Conservation (phyloP, 345 rosid species). For the Odontarrhena argentea region DNA sequence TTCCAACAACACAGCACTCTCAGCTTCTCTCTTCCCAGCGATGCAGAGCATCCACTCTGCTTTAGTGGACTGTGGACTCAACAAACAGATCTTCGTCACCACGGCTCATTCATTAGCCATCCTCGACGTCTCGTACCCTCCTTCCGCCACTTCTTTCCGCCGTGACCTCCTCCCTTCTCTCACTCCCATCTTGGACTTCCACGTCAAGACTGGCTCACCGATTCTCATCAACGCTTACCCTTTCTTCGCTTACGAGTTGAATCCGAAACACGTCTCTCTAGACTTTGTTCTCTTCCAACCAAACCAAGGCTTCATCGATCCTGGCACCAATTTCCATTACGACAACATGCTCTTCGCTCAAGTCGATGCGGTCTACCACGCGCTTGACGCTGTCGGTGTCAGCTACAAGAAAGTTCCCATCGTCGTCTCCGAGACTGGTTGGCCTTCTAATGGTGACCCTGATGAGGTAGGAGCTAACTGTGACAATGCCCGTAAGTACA, state of each 20-base stretch:
- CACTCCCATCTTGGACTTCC: conserved; percentile 69
- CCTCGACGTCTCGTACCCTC: conserved; percentile 81
- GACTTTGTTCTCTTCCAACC: conserved; percentile 88
- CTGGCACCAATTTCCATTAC: conserved; percentile 67
- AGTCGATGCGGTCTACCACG: conserved; percentile 87
- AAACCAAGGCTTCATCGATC: conserved; percentile 72
- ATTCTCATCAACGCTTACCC: conserved; percentile 95
- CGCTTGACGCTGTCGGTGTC: conserved; percentile 53
- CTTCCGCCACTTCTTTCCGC: conserved; percentile 82
- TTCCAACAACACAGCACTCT: conserved; percentile 64
- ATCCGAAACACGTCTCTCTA: conserved; percentile 68
- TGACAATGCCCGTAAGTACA: conserved; percentile 87
- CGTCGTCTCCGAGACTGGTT: conserved; percentile 91
- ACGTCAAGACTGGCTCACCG: conserved; percentile 65
- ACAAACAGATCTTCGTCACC: conserved; percentile 77
- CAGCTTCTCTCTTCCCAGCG: conserved; percentile 69
- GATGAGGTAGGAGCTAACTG: conserved; percentile 78
- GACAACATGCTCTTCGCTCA: conserved; percentile 95
- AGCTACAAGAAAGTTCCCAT: conserved; percentile 66
- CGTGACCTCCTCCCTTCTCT: conserved; percentile 61
- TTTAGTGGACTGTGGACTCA: conserved; percentile 59
- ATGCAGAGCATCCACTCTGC: conserved; percentile 79
- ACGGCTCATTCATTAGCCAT: conserved; percentile 80
- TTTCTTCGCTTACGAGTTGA: conserved; percentile 84
- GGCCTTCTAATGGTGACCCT: conserved; percentile 94